Percentiles rank a stretch among this genome's conserved stretches.
Conservation (phyloP, 257 asterid species). For the Cruciata laevipes region DNA sequence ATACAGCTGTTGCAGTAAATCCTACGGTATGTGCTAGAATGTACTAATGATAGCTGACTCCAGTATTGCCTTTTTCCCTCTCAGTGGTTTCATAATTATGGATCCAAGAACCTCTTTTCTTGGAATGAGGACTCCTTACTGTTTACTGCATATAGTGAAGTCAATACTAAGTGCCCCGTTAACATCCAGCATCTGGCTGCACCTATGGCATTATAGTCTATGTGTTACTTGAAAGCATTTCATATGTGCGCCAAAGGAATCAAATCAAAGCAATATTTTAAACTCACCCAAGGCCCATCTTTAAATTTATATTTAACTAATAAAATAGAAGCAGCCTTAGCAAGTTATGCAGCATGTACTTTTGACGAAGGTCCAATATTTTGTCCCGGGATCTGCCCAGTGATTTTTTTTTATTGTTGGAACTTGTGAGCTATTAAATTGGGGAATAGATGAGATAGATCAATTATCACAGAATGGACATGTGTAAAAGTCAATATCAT, state of each 20-base stretch:
- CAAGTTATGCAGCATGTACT: neutral
- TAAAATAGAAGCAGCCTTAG: neutral
- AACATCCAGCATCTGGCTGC: too few species aligned
- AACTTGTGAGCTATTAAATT: neutral
- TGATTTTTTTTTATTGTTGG: neutral
- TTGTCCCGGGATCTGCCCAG: neutral
- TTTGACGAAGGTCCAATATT: neutral
- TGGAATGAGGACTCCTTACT: neutral
- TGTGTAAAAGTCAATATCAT: neutral
- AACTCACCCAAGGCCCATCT: neutral
- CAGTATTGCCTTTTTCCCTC: neutral
- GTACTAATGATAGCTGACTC: neutral
- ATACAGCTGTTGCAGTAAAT: constrained; percentile 89
- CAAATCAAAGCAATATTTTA: too few species aligned
- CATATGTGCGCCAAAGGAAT: neutral
- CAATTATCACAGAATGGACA: neutral
- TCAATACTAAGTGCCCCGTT: neutral
- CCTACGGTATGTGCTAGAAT: constrained; percentile 52
- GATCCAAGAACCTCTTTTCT: neutral
- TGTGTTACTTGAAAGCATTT: neutral
- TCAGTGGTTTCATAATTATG: neutral
- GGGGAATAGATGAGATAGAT: neutral
- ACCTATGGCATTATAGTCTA: neutral
- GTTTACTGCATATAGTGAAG: neutral
- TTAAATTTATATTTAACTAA: too few species aligned